Conservation (phyloP, 352 stramenopile genomes). For the Globisporangium perplexum region DNA sequence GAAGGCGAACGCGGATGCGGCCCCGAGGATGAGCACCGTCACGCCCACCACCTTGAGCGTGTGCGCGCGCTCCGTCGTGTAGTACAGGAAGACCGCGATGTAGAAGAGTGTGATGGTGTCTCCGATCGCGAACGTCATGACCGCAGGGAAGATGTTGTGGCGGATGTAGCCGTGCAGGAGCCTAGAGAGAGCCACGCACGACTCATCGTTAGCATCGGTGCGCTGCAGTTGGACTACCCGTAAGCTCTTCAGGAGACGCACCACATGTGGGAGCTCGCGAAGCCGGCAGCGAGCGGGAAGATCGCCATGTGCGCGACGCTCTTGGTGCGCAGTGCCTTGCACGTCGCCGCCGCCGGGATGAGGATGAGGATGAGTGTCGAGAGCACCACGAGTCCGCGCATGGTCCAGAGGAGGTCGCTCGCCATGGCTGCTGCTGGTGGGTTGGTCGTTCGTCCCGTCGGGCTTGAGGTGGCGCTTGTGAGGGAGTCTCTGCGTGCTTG, state of each 20-base stretch:
- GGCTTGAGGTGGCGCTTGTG: too few species aligned
- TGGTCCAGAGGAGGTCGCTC: conserved; percentile 1
- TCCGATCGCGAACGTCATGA: conserved; percentile 33
- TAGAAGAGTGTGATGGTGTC: conserved; percentile 6
- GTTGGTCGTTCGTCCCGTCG: too few species aligned
- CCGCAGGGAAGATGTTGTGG: conserved; percentile 29
- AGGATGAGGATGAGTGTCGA: conserved; percentile 27
- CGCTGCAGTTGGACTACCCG: too few species aligned
- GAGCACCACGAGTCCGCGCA: conserved; percentile 17
- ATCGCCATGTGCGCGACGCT: conserved; percentile 34
- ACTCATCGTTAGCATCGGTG: too few species aligned
- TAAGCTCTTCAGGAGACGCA: too few species aligned
- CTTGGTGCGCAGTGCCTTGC: conserved; percentile 23
- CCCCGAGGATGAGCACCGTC: neutral
- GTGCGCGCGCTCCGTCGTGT: conserved; percentile 1
- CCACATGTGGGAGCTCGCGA: conserved; percentile 42
- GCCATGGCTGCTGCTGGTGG: neutral
- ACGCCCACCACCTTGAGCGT: neutral
- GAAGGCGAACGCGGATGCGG: neutral
- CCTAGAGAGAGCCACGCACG: too few species aligned
- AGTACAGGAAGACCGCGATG: neutral
- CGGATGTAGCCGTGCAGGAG: conserved; percentile 27
- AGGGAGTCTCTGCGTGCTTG: too few species aligned
- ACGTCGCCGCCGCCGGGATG: conserved; percentile 34
- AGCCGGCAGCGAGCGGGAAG: conserved; percentile 34